Conservation (phyloP, 2,329 filamentous ascomycete genomes). For the Endocalyx cinctus region DNA sequence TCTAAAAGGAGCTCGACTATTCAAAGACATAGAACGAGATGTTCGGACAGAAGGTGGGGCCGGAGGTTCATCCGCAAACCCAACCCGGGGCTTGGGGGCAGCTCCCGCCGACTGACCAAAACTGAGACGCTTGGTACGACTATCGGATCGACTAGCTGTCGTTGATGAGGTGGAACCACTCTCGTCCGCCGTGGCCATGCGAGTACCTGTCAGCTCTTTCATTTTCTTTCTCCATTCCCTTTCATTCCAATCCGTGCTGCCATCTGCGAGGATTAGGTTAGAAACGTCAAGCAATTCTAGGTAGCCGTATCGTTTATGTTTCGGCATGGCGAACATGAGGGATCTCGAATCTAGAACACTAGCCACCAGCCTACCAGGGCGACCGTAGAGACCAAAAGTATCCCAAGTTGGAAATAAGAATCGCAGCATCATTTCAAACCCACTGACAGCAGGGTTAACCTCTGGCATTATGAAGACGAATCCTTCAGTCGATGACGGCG, state of each 20-base stretch:
- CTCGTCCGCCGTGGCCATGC: conserved; percentile 62
- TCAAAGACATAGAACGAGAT: conserved; percentile 47
- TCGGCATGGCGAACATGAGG: conserved; percentile 97
- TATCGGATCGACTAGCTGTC: conserved; percentile 48
- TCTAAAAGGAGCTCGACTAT: conserved; percentile 33
- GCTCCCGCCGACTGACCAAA: conserved; percentile 35
- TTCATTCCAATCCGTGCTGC: conserved; percentile 75
- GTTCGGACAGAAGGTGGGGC: conserved; percentile 43
- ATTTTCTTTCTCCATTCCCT: conserved; percentile 83
- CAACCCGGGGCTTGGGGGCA: conserved; percentile 42
- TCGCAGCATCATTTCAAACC: conserved; percentile 91
- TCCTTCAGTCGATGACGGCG: conserved; percentile 76
- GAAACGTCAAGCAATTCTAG: conserved; percentile 84
- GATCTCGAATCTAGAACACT: conserved; percentile 83
- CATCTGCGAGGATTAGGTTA: conserved; percentile 70
- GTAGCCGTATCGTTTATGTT: conserved; percentile 82
- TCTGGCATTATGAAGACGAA: conserved; percentile 99
- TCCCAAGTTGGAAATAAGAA: conserved; percentile 94
- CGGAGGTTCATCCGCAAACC: conserved; percentile 50
- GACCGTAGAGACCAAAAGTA: conserved; percentile 85
- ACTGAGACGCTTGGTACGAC: conserved; percentile 54
- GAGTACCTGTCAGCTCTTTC: conserved; percentile 79
- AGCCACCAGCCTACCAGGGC: conserved; percentile 79
- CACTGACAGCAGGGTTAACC: conserved; percentile 81
- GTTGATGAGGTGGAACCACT: conserved; percentile 41